Evolutionary conservation across 257 asterid species (phyloP).

Genomic region (Solanum sitiens): DNA sequence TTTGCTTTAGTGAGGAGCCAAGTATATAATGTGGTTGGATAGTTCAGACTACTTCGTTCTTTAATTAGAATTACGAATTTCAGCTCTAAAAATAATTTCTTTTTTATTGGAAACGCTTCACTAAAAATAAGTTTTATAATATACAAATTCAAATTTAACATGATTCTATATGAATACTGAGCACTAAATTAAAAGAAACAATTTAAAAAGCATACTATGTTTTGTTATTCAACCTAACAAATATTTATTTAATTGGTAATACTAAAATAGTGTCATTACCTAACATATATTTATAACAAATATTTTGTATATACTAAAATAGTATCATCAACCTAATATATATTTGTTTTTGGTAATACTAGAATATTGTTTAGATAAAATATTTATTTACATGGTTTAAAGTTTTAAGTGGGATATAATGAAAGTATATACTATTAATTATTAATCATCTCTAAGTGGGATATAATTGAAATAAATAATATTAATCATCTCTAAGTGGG

Average conservation of each 20-base stretch:
- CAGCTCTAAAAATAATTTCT: rapidly evolving
- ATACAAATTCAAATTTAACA: neutral
- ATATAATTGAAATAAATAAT: neutral
- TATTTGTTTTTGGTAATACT: neutral
- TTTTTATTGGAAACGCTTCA: rapidly evolving
- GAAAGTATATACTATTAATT: neutral
- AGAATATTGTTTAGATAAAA: neutral
- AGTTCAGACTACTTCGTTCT: no score
- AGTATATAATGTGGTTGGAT: neutral
- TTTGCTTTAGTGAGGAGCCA: neutral
- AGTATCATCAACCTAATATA: neutral
- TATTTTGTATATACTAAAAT: neutral
- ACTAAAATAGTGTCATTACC: neutral
- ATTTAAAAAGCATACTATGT: neutral
- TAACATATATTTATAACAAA: neutral
- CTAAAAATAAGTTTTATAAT: neutral
- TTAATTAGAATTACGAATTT: neutral
- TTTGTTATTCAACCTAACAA: neutral
- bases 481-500: neutral
- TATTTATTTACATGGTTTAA: neutral
- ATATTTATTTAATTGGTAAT: neutral
- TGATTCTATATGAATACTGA: neutral
- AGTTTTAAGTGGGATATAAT: neutral
- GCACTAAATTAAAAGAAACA: neutral
- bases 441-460: neutral